Base-by-base conservation (phyloP, 2,329 filamentous ascomycete genomes). In the Ilyonectria robusta region DNA sequence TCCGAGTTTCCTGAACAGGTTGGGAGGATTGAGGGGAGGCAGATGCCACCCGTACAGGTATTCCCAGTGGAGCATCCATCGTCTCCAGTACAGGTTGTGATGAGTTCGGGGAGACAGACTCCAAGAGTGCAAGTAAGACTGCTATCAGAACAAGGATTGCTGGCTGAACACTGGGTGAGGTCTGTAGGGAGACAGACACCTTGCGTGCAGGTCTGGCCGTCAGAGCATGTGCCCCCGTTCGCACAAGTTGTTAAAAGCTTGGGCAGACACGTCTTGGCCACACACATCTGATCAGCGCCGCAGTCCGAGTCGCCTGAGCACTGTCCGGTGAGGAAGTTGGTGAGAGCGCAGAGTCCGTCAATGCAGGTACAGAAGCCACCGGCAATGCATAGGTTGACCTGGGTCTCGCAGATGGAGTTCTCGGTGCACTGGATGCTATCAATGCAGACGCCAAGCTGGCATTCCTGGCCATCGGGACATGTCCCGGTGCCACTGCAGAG, bases 301-400 rank as follows among this genome's bases (percentile, higher is more conserved):
- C 62, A 65, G 11, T 60, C 62, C 2, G 56, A n/a, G 13, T 48
- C 29, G 4, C 13, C 10, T 0, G 44, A 54, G 15, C 62, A 65
- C 29, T 51, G 4, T 2, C 9, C 15, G 33, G 26, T 2, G 40
- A 37, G 2, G 9, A 29, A 1, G 46, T 21, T 13, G n/a, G 21
- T 31, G 44, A 61, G 46, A 31, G 40, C 2, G 23, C 63, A 66
- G 15, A 66, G 37, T 2, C 59, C 46, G 7, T 61, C 51, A 17
- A 58, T 9, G 7, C 63, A 66, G 1, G 46, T 23, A n/a, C 62
- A 65, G 10, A 55, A 53, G 7, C 62, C 62, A 8, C 62, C 62
- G 3, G 53, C 19, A 11, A 64, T 59, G 3, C 62, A 65, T 0
- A 60, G 33, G 7, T 48, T 61, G 2, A 13, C 35, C 2, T 40